A percentile compares a stretch with the other conserved stretches of the same genome.
phyloP scores from a whole-genome alignment of 352 stramenopile genomes.

The Phytophthora syringae region DNA sequence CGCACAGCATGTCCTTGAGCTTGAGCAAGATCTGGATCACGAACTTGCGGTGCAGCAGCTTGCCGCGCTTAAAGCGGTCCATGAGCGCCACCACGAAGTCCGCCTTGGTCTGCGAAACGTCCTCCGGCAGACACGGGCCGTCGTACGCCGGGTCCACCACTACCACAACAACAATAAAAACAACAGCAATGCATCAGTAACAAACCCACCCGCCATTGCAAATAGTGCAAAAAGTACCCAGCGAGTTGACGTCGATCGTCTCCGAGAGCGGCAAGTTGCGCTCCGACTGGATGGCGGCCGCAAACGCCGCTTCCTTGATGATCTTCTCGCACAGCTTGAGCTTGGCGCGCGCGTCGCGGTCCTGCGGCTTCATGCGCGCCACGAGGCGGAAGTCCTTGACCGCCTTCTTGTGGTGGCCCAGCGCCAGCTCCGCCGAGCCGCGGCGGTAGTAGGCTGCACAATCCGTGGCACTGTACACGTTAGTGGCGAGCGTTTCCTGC shows the following conservation, averaged over 20 bases:
- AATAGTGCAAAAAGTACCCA: constrained; percentile 48
- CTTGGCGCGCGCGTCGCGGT: constrained; percentile 93
- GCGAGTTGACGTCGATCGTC: constrained; percentile 90
- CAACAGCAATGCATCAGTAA: neutral
- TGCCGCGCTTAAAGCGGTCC: constrained; percentile 96
- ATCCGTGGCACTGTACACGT: too few species aligned
- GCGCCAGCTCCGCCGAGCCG: constrained; percentile 96
- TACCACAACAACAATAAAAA: constrained; percentile 20
- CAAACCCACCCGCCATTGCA: too few species aligned
- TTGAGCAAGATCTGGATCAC: constrained; percentile 96
- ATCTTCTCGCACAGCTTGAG: constrained; percentile 97
- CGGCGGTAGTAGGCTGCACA: constrained; percentile 96
- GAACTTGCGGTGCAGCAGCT: constrained; percentile 98
- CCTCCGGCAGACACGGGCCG: constrained; percentile 69
- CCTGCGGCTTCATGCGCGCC: constrained; percentile 95
- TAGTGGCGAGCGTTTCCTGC: constrained; percentile 9
- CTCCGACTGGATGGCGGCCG: constrained; percentile 96
- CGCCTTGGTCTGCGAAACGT: constrained; percentile 56
- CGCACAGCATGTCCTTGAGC: constrained; percentile 92
- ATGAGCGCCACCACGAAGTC: constrained; percentile 94
- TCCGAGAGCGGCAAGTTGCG: constrained; percentile 92
- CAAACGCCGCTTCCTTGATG: constrained; percentile 96
- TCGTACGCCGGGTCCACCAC: constrained; percentile 86
- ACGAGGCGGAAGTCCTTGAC: constrained; percentile 98
- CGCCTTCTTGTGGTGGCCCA: constrained; percentile 97